Percentiles rank a stretch among this genome's conserved stretches.
Evolutionary conservation across 2,329 filamentous ascomycete species (phyloP).

Genomic region (Penicillium paneum): DNA sequence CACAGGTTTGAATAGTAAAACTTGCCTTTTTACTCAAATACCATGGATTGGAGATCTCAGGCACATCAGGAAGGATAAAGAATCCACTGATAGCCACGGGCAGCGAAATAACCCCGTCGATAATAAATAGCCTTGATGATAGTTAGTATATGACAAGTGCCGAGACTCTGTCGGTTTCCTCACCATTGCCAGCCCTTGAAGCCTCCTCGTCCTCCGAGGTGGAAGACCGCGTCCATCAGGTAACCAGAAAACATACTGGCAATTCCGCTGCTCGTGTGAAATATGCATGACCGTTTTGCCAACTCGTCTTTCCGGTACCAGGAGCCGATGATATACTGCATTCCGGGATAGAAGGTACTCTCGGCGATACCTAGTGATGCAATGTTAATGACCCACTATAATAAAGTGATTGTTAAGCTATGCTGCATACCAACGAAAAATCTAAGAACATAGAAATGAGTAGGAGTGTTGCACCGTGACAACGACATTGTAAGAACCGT

Average conservation of each 20-base stretch:
- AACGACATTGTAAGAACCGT: conserved; percentile 49
- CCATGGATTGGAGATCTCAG: conserved; percentile 50
- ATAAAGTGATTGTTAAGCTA: background rate
- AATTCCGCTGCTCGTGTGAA: conserved; percentile 49
- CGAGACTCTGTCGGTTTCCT: background rate
- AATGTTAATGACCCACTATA: background rate
- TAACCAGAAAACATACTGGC: conserved; percentile 50
- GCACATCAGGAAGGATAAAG: conserved; percentile 50
- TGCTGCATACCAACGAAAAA: conserved; percentile 47
- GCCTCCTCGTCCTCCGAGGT: conserved; percentile 48
- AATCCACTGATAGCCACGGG: conserved; percentile 53
- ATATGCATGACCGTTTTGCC: conserved; percentile 53
- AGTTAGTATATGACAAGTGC: background rate
- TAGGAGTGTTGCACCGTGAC: conserved; percentile 40
- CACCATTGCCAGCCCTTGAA: conserved; percentile 54
- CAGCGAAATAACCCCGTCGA: conserved; percentile 54
- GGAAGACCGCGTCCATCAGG: conserved; percentile 54
- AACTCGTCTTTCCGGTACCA: conserved; percentile 53
- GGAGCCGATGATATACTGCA: conserved; percentile 52
- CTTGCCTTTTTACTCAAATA: conserved; percentile 44
- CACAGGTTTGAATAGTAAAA: background rate
- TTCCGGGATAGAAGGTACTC: conserved; percentile 52
- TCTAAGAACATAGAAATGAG: conserved; percentile 47
- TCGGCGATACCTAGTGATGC: conserved; percentile 43
- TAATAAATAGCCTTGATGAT: conserved; percentile 46